A percentile compares a stretch with the other conserved stretches of the same genome.
phyloP scores from a whole-genome alignment of 2,329 filamentous ascomycete genomes.

The Salinomyces thailandicus region DNA sequence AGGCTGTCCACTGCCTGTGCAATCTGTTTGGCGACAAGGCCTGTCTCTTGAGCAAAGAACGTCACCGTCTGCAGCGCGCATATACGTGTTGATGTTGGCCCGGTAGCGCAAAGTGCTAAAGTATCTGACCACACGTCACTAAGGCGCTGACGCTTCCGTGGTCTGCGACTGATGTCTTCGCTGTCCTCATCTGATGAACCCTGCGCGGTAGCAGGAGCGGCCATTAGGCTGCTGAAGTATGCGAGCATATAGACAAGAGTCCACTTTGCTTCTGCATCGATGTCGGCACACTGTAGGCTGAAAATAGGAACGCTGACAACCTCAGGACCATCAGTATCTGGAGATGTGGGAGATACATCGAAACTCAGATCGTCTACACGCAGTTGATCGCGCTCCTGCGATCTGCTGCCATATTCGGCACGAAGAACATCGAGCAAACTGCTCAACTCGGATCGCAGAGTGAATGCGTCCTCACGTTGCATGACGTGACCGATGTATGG shows the following conservation, averaged over 20 bases:
- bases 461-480: slow-evolving; percentile 10
- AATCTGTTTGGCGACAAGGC: slow-evolving; percentile 16
- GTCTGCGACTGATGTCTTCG: slow-evolving; percentile 9
- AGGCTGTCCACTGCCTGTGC: slow-evolving; percentile 8
- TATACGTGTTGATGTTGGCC: slow-evolving; percentile 29
- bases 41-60: slow-evolving; percentile 34
- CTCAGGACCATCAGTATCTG: too few species aligned
- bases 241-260: slow-evolving; percentile 30
- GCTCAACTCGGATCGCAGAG: slow-evolving; percentile 39
- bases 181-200: slow-evolving; percentile 6
- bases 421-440: slow-evolving; percentile 62
- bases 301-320: too few species aligned
- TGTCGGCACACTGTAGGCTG: neutral
- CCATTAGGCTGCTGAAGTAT: slow-evolving; percentile 19
- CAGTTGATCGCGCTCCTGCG: slow-evolving; percentile 57
- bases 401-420: slow-evolving; percentile 63
- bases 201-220: neutral
- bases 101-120: slow-evolving; percentile 27
- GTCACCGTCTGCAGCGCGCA: slow-evolving; percentile 46
- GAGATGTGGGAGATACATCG: too few species aligned
- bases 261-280: slow-evolving; percentile 19
- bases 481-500: slow-evolving; percentile 30
- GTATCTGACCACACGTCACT: slow-evolving; percentile 31
- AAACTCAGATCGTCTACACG: slow-evolving; percentile 63
- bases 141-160: slow-evolving; percentile 30